These are phyloP conservation scores for Dorcoceras hygrometricum DNA, from an alignment of 257 asterid species.

Conservation along the genomic window DNA sequence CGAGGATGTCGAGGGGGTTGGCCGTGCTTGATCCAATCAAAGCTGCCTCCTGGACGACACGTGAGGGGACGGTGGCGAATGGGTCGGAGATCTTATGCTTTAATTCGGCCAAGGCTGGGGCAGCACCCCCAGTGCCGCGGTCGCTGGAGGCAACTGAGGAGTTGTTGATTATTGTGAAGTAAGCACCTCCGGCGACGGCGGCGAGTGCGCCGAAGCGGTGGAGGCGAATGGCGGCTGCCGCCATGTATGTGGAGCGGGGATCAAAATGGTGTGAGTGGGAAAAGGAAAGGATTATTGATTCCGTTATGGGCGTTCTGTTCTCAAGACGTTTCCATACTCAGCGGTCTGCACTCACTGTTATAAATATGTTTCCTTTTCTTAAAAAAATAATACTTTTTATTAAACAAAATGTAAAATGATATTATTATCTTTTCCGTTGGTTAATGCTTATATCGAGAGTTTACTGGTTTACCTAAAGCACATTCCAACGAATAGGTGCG, in stretches of 20 bases:
- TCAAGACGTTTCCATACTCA: neutral
- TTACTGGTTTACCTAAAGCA: too few species aligned
- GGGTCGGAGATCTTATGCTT: conserved; percentile 63
- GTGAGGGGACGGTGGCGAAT: conserved; percentile 55
- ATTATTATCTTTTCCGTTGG: too few species aligned
- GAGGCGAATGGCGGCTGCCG: conserved; percentile 62
- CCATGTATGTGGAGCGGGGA: conserved; percentile 33
- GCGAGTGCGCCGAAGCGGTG: conserved; percentile 73
- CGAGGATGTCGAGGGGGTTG: conserved; percentile 88
- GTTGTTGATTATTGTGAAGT: conserved; percentile 43
- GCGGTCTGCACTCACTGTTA: neutral
- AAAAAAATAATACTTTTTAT: too few species aligned
- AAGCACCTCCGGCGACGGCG: conserved; percentile 60
- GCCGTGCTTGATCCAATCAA: conserved; percentile 52
- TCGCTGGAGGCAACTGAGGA: conserved; percentile 64
- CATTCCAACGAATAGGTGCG: too few species aligned
- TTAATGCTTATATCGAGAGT: too few species aligned
- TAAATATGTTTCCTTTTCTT: too few species aligned
- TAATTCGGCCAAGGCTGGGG: conserved; percentile 37
- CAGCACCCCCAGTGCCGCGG: conserved; percentile 35
- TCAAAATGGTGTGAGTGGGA: conserved; percentile 18
- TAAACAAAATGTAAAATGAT: too few species aligned
- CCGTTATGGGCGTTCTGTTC: neutral
- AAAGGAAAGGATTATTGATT: conserved; percentile 8
- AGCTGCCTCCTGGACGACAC: conserved; percentile 71